phyloP scores from a whole-genome alignment of 192 early-diverging fungal species.

The Backusella circina region DNA sequence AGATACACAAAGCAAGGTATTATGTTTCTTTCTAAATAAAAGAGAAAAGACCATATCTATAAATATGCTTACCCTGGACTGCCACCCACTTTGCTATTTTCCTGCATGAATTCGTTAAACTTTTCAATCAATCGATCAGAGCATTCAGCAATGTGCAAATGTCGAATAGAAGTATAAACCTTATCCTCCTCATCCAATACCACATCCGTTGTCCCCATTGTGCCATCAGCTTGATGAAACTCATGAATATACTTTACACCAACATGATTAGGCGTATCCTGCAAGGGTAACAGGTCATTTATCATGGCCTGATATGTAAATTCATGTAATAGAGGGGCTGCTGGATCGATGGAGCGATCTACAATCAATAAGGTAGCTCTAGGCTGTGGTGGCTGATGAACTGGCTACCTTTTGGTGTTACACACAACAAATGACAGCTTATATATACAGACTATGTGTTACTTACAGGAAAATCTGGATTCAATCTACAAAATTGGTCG shows the following conservation, averaged over 20 bases:
- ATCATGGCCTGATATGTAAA: constrained; percentile 99
- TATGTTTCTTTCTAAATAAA: too few species aligned
- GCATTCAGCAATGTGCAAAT: constrained; percentile 82
- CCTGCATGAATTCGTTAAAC: constrained; percentile 74
- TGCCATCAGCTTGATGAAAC: constrained; percentile 38
- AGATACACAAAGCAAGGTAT: not conserved
- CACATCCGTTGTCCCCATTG: constrained; percentile 41
- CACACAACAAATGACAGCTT: not conserved
- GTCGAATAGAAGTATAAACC: constrained; percentile 72
- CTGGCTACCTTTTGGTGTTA: constrained; percentile 22
- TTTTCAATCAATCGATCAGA: constrained; percentile 63
- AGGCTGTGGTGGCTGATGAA: constrained; percentile 39
- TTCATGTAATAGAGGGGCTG: constrained; percentile 91
- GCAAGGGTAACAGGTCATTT: constrained; percentile 77
- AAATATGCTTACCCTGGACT: not conserved
- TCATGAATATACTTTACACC: constrained; percentile 62
- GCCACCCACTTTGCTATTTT: constrained; percentile 57
- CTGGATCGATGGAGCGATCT: constrained; percentile 88
- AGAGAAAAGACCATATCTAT: not conserved
- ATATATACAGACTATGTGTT: not conserved
- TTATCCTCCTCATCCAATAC: constrained; percentile 75
- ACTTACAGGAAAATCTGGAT: constrained; percentile 59
- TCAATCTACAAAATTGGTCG: constrained; percentile 67
- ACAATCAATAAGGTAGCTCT: constrained; percentile 84
- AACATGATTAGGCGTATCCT: constrained; percentile 29